Evolutionary conservation across 2,329 filamentous ascomycete genomes (phyloP), one percentile per base, ranked within the genome.

Genomic region (Mariannaea elegans): DNA sequence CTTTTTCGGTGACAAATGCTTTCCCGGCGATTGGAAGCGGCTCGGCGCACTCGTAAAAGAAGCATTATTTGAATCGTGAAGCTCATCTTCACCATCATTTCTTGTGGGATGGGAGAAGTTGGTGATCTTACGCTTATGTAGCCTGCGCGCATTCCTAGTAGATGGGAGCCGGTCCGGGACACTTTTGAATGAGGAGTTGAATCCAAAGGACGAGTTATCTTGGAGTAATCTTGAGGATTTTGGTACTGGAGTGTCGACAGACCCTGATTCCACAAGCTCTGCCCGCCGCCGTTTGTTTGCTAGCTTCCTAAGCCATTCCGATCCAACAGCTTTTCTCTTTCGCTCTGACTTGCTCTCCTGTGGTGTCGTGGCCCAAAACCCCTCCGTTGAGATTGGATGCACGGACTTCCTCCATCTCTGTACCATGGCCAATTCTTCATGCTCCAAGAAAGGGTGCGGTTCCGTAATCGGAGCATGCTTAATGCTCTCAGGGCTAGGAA

Each of bases 401-500:
- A 75, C 52, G n/a, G 61, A 50, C 21, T 61, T 61, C 42, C 76
- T 72, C 77, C 77, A 79, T 32, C 62, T 65, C 34, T 75, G 64
- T 4, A 78, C 73, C 21, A 63, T 66, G 4, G 59, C 65, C 8
- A 78, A 47, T 23, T 76, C 73, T n/a, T 73, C 70, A 4, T 70
- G 64, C 39, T 73, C 69, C 5, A 76, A 58, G 21, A 67, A 76
- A 1, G 70, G 71, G 53, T 76, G 73, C 5, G 60, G 21, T 32
- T 69, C 68, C 10, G 61, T 62, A 18, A 67, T 62, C 4, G 68
- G 68, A 34, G 65, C 68, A 63, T 77, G 76, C 65, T 77, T 75
- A 54, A 78, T 71, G 59, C 77, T 78, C 59, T 76, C 72, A 3
- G 77, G 77, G 47, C 77, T 78, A 3, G 80, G 80, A 9, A 82